A percentile compares a stretch with the other conserved stretches of the same genome.
Evolutionary conservation across 371 early-diverging fungal species (phyloP).

Genomic region (Circinella minor): DNA sequence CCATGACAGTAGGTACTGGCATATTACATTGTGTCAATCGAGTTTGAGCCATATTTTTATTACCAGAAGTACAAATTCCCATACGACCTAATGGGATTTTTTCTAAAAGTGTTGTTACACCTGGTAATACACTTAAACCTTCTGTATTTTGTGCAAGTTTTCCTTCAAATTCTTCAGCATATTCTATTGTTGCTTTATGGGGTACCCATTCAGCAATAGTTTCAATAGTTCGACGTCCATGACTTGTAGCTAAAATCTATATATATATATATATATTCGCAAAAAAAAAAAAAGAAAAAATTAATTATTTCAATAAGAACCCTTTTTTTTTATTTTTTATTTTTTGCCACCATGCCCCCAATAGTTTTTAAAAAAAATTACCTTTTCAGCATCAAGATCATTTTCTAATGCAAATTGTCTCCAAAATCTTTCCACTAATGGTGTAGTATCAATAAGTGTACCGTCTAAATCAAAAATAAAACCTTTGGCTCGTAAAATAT

Average conservation of each 20-base stretch:
- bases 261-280: not conserved
- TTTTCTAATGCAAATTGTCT: constrained; percentile 38
- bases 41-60: constrained; percentile 35
- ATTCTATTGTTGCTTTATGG: constrained; percentile 36
- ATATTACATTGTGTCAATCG: constrained; percentile 43
- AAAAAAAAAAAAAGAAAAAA: not conserved
- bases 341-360: too few relatives aligned
- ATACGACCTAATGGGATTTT: constrained; percentile 29
- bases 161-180: constrained; percentile 37
- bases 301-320: too few relatives aligned
- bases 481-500: constrained; percentile 24
- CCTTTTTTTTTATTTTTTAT: too few relatives aligned
- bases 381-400: constrained; percentile 47
- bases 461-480: constrained; percentile 56
- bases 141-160: constrained; percentile 35
- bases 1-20: constrained; percentile 31
- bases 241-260: constrained; percentile 42
- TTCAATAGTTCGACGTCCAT: constrained; percentile 53
- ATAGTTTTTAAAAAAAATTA: constrained; percentile 1
- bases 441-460: constrained; percentile 55
- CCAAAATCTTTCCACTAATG: constrained; percentile 49
- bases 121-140: constrained; percentile 40
- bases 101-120: constrained; percentile 31
- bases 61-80: constrained; percentile 48
- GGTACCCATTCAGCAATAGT: constrained; percentile 46